Percentiles rank a stretch among this genome's conserved stretches.
Conservation (phyloP, 495 filamentous ascomycete genomes). For the Clavariopsis aquatica region DNA sequence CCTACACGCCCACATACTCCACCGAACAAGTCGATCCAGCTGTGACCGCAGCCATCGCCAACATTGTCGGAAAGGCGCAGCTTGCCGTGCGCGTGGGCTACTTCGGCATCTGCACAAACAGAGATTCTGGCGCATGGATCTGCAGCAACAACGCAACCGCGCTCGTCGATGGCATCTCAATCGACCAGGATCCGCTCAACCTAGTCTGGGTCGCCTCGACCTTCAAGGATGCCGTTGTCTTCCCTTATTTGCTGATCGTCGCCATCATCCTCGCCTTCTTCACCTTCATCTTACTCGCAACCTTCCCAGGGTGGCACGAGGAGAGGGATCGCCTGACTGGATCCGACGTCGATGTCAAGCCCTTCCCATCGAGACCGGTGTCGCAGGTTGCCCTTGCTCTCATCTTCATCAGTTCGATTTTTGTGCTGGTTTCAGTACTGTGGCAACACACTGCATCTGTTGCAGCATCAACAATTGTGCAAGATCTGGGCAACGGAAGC, state of each 20-base stretch:
- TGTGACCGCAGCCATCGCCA: slow-evolving; percentile 71
- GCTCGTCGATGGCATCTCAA: slow-evolving; percentile 65
- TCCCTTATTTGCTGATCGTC: slow-evolving; percentile 78
- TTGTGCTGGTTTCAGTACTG: slow-evolving; percentile 72
- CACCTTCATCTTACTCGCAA: slow-evolving; percentile 71
- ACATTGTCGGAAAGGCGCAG: slow-evolving; percentile 67
- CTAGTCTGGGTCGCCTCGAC: slow-evolving; percentile 76
- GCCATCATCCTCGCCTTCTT: slow-evolving; percentile 80
- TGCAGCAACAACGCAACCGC: slow-evolving; percentile 78
- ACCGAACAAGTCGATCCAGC: slow-evolving; percentile 83
- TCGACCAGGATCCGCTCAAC: slow-evolving; percentile 77
- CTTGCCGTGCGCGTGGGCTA: slow-evolving; percentile 72
- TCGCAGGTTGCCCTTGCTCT: slow-evolving; percentile 74
- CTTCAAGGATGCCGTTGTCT: slow-evolving; percentile 81
- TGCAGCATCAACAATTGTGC: slow-evolving; percentile 86
- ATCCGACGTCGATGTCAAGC: slow-evolving; percentile 70
- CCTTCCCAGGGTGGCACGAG: slow-evolving; percentile 81
- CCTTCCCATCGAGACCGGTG: slow-evolving; percentile 74
- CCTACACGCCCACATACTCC: slow-evolving; percentile 64
- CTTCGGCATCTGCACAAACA: slow-evolving; percentile 76
- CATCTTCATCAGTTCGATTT: slow-evolving; percentile 77
- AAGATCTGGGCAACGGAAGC: slow-evolving; percentile 93
- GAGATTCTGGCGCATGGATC: slow-evolving; percentile 68
- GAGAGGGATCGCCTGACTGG: slow-evolving; percentile 63
- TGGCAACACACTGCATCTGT: slow-evolving; percentile 92